Evolutionary conservation across 2,329 filamentous ascomycete species (phyloP).

Genomic region (Polytolypa hystricis): DNA sequence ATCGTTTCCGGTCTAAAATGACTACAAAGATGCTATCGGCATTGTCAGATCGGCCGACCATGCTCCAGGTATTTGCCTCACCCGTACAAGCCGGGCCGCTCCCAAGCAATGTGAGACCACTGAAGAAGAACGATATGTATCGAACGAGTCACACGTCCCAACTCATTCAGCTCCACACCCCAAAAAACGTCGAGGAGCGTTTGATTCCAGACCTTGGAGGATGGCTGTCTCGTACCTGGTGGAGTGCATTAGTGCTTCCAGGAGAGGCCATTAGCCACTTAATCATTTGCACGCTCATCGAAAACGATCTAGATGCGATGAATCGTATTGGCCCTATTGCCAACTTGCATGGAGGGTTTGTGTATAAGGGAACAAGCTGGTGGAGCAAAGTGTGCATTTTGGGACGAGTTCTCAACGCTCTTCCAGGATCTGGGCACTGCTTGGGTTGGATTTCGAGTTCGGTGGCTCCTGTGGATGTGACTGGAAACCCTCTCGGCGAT

Average conservation of each 20-base stretch:
- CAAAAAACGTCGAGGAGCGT: conserved; percentile 2
- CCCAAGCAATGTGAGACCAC: conserved; percentile 4
- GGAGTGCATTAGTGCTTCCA: conserved; percentile 44
- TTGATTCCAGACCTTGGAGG: conserved; percentile 31
- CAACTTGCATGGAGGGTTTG: conserved; percentile 45
- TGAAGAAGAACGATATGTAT: conserved; percentile 22
- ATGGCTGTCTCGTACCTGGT: conserved; percentile 46
- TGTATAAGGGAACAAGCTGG: conserved; percentile 40
- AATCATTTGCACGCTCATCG: conserved; percentile 45
- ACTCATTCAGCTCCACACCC: conserved; percentile 18
- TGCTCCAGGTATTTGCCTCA: conserved; percentile 7
- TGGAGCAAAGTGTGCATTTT: conserved; percentile 48
- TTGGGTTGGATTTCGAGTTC: conserved; percentile 45
- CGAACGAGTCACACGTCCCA: conserved; percentile 19
- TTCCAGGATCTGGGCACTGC: conserved; percentile 36
- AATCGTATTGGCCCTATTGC: conserved; percentile 38
- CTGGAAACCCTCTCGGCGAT: conserved; percentile 21
- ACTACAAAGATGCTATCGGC: conserved; percentile 23
- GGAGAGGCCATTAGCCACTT: conserved; percentile 44
- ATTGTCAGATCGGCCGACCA: conserved; percentile 6
- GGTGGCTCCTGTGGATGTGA: conserved; percentile 28
- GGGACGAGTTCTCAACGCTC: conserved; percentile 41
- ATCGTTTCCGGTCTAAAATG: conserved; percentile 27
- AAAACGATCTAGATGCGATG: conserved; percentile 43
- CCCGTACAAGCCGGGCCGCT: conserved; percentile 6